These are phyloP conservation scores for Trichoderma brevicompactum DNA, from an alignment of 2,329 filamentous ascomycete genomes.

Conservation along the genomic window DNA sequence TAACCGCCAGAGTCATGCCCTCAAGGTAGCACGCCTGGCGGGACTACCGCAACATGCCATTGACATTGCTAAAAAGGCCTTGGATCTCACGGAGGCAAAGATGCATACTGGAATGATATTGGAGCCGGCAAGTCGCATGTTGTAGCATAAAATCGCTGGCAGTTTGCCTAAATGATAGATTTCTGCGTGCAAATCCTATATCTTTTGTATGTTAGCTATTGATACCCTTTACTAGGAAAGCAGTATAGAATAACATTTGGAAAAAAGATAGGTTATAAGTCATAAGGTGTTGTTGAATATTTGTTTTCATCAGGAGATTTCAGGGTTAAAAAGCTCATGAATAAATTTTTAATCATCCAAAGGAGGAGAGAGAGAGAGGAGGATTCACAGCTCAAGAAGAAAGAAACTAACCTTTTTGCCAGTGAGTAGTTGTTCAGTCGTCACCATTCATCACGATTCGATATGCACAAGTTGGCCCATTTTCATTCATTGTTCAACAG, in stretches of 20 bases:
- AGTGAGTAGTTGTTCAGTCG: background rate
- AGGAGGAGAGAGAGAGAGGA: constrained; percentile 38
- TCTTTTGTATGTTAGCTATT: constrained; percentile 44
- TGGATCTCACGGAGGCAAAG: constrained; percentile 22
- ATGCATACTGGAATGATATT: background rate
- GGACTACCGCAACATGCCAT: constrained; percentile 78
- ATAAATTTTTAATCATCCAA: constrained; percentile 61
- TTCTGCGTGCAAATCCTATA: background rate
- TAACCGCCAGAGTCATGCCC: constrained; percentile 84
- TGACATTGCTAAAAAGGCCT: constrained; percentile 59
- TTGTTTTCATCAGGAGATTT: constrained; percentile 60
- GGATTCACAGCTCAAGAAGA: constrained; percentile 28
- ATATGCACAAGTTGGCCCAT: constrained; percentile 14
- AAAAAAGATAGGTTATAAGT: constrained; percentile 44
- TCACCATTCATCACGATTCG: constrained; percentile 20
- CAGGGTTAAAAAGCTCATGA: constrained; percentile 74
- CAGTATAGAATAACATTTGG: constrained; percentile 32
- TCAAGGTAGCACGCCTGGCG: constrained; percentile 91
- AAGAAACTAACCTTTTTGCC: constrained; percentile 52
- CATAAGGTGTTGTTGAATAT: constrained; percentile 60
- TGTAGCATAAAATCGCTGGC: background rate
- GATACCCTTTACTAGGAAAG: constrained; percentile 41
- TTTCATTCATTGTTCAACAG: constrained; percentile 6
- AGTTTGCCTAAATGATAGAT: background rate
- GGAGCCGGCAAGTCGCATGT: constrained; percentile 9